Percentiles rank a stretch among this genome's conserved stretches.
phyloP scores from a whole-genome alignment of 805 yeast genomes.

The Wickerhamiella occidentalis region DNA sequence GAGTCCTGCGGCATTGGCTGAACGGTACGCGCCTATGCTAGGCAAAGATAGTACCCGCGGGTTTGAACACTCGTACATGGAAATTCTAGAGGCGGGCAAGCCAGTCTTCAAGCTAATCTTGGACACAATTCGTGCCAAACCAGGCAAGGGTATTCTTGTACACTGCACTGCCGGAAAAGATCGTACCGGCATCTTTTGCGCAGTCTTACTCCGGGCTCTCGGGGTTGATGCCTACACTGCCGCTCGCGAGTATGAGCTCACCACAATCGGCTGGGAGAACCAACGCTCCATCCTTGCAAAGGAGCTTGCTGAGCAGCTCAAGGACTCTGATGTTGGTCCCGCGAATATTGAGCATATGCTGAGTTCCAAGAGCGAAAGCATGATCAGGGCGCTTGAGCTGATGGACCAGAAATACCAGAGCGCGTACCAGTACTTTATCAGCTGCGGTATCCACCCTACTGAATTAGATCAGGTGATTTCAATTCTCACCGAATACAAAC shows the following conservation, averaged over 20 bases:
- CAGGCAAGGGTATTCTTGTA: slow-evolving; percentile 42
- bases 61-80: slow-evolving; percentile 49
- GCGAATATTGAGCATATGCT: slow-evolving; percentile 51
- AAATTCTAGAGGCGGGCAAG: slow-evolving; percentile 36
- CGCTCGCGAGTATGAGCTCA: slow-evolving; percentile 66
- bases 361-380: slow-evolving; percentile 55
- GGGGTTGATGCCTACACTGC: slow-evolving; percentile 57
- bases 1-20: slow-evolving; percentile 54
- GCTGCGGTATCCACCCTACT: not conserved
- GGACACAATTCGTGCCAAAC: slow-evolving; percentile 38
- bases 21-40: slow-evolving; percentile 34
- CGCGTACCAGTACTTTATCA: slow-evolving; percentile 35
- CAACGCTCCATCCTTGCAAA: slow-evolving; percentile 6
- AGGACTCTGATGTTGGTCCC: slow-evolving; percentile 25
- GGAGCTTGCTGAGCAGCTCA: not conserved
- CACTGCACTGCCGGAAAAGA: slow-evolving; percentile 86
- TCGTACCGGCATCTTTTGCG: slow-evolving; percentile 64
- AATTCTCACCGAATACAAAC: not conserved
- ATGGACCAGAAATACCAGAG: slow-evolving; percentile 45
- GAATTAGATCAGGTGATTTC: not conserved
- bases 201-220: slow-evolving; percentile 48
- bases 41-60: slow-evolving; percentile 43
- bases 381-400: slow-evolving; percentile 48
- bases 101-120: slow-evolving; percentile 23
- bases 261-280: slow-evolving; percentile 32